These are phyloP conservation scores for Ustilago cynodontis DNA, from an alignment of 1,284 basidiomycete species.

Conservation along the genomic window DNA sequence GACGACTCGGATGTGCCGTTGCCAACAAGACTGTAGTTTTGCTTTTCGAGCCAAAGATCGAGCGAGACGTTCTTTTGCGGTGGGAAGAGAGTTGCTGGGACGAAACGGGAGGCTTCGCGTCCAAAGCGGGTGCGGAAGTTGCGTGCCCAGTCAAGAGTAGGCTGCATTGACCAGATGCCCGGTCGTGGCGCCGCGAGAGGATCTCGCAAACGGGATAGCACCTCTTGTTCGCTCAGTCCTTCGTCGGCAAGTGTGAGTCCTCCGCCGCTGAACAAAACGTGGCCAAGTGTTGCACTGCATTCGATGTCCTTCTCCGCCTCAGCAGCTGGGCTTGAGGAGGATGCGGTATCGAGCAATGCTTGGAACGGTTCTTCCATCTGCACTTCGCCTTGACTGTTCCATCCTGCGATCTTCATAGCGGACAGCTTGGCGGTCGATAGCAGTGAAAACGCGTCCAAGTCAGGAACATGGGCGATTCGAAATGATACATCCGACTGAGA, in stretches of 20 bases:
- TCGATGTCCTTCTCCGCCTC: constrained; percentile 1
- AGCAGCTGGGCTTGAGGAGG: not conserved
- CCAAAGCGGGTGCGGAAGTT: constrained; percentile 33
- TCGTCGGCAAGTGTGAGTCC: constrained; percentile 36
- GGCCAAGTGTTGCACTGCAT: constrained; percentile 35
- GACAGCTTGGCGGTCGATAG: constrained; percentile 15
- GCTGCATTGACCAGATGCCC: constrained; percentile 39
- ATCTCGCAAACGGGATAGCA: constrained; percentile 28
- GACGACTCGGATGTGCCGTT: not conserved
- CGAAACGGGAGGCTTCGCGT: constrained; percentile 40
- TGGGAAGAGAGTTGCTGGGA: constrained; percentile 38
- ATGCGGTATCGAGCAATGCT: constrained; percentile 8
- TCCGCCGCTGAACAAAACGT: constrained; percentile 34
- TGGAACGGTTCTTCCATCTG: constrained; percentile 26
- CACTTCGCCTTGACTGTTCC: constrained; percentile 21
- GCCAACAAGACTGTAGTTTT: constrained; percentile 15
- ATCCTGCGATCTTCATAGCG: constrained; percentile 25
- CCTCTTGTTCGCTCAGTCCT: constrained; percentile 23
- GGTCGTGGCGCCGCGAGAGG: constrained; percentile 38
- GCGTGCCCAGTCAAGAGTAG: constrained; percentile 25
- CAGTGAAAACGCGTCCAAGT: constrained; percentile 26
- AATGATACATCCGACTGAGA: constrained; percentile 30
- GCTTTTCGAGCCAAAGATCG: constrained; percentile 39
- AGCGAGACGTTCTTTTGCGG: constrained; percentile 39
- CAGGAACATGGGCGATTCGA: constrained; percentile 31